Conservation (phyloP, 2,329 filamentous ascomycete species). For the Coniochaeta prunicola region DNA sequence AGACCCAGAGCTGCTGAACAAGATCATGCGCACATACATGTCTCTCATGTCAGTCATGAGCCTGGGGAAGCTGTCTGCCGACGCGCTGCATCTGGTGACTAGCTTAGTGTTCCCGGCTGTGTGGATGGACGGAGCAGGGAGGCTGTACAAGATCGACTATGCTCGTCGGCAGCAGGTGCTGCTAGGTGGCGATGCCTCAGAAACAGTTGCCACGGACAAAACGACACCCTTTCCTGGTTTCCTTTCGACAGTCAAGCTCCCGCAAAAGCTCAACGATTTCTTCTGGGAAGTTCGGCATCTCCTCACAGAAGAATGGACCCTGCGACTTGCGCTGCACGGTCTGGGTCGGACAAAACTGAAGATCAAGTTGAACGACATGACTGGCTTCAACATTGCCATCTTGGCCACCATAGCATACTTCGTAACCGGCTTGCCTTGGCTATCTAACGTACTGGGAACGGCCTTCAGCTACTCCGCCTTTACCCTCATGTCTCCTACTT, state of each 20-base stretch:
- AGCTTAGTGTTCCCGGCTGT: conserved; percentile 67
- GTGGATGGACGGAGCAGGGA: conserved; percentile 45
- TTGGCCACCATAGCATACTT: conserved; percentile 56
- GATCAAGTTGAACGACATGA: conserved; percentile 48
- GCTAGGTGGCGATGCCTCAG: conserved; percentile 13
- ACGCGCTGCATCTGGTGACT: conserved; percentile 56
- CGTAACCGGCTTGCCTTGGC: conserved; percentile 46
- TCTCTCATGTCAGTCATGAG: conserved; percentile 72
- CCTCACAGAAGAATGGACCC: conserved; percentile 42
- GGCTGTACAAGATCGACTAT: conserved; percentile 38
- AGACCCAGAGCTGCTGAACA: conserved; percentile 74
- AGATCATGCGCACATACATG: conserved; percentile 77
- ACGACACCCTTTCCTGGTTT: conserved; percentile 31
- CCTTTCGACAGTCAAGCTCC: conserved; percentile 22
- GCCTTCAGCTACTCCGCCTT: conserved; percentile 80
- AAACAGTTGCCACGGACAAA: conserved; percentile 19
- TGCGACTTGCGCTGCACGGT: conserved; percentile 44
- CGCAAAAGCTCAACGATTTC: conserved; percentile 13
- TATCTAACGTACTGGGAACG: conserved; percentile 83
- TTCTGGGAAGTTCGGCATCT: conserved; percentile 47
- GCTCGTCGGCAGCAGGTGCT: conserved; percentile 28
- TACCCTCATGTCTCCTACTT: conserved; percentile 80
- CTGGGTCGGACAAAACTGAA: conserved; percentile 37
- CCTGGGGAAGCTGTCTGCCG: conserved; percentile 65
- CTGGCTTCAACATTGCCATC: conserved; percentile 48